Evolutionary conservation across 2,329 filamentous ascomycete genomes (phyloP), one percentile per base, ranked within the genome.

Genomic region (Trichoderma hamatum): DNA sequence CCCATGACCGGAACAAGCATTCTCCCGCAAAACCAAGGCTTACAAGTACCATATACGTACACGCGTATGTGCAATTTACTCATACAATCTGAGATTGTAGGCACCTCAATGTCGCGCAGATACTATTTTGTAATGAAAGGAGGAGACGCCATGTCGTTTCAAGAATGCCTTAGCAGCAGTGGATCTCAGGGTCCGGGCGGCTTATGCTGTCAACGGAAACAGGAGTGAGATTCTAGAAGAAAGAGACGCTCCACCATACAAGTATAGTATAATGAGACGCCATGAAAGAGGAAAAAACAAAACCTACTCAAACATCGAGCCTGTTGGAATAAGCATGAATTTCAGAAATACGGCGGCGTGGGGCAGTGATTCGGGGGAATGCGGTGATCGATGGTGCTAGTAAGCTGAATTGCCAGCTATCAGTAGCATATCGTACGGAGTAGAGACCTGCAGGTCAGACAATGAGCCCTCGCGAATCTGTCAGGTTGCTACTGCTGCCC

Each of bases 141-240:
- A 55, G 73, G 43, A 72, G 74, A 70, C 71, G 72, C 72, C 73
- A 72, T 72, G 59, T 56, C 69, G 73, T 74, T 74, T 74, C 73
- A 72, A 72, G 66, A 61, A 55, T 71, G 59, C 61, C 64, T 64
- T 64, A 56, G 59, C 36, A 56, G 59, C 36, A 70, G 66, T 71
- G 70, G 70, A 70, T 69, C 71, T 68, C 46, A n/a, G 66, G 70
- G 65, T 67, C 71, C 60, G 51, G 51, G 69, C 67, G 62, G 56
- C 60, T 70, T 60, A 67, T 65, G 16, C 54, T 64, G 66, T 61
- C 66, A 68, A 61, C 26, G 59, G 59, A 49, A 21, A 36, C 49
- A 34, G 43, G 65, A 68, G 30, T 43, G 19, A 67, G 46, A 59
- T 58, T 67, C 64, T 67, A 59, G 64, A 67, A 67, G 39, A 36